Evolutionary conservation across 495 filamentous ascomycete genomes (phyloP).

Genomic region (Aspergillus wentii): DNA sequence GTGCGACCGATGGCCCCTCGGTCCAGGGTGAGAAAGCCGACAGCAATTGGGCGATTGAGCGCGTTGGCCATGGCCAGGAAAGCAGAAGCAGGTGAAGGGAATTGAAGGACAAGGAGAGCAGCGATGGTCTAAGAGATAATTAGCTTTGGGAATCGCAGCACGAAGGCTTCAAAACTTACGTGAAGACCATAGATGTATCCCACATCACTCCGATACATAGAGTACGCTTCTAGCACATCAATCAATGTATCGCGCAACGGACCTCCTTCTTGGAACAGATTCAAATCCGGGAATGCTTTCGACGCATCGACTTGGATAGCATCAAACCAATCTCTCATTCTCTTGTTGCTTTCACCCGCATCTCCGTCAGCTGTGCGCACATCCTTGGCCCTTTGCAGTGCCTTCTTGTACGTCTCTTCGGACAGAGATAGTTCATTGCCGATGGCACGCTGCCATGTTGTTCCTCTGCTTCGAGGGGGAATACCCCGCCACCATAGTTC

Average conservation of each 20-base stretch:
- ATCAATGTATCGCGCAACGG: conserved; percentile 72
- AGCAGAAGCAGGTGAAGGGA: conserved; percentile 62
- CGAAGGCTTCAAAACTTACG: conserved; percentile 9
- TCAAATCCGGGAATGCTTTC: conserved; percentile 72
- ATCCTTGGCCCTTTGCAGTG: conserved; percentile 68
- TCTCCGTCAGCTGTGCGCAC: conserved; percentile 48
- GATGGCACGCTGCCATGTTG: conserved; percentile 81
- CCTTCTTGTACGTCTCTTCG: conserved; percentile 70
- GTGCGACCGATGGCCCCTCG: conserved; percentile 63
- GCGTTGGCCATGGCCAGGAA: conserved; percentile 84
- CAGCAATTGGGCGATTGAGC: conserved; percentile 80
- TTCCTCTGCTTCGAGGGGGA: conserved; percentile 70
- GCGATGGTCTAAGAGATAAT: conserved; percentile 60
- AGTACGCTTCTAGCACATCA: conserved; percentile 83
- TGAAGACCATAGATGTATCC: conserved; percentile 86
- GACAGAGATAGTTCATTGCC: conserved; percentile 83
- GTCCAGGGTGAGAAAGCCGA: conserved; percentile 83
- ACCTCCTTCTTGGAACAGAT: conserved; percentile 73
- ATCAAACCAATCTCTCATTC: conserved; percentile 57
- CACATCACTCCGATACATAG: conserved; percentile 91
- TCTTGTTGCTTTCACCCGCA: conserved; percentile 41
- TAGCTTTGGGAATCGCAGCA: conserved; percentile 11
- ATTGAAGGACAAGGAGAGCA: conserved; percentile 79
- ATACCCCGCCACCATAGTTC: conserved; percentile 95
- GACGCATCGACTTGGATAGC: conserved; percentile 66